phyloP scores from a whole-genome alignment of 1,284 basidiomycete species.

The Mycosarcoma maydis region DNA sequence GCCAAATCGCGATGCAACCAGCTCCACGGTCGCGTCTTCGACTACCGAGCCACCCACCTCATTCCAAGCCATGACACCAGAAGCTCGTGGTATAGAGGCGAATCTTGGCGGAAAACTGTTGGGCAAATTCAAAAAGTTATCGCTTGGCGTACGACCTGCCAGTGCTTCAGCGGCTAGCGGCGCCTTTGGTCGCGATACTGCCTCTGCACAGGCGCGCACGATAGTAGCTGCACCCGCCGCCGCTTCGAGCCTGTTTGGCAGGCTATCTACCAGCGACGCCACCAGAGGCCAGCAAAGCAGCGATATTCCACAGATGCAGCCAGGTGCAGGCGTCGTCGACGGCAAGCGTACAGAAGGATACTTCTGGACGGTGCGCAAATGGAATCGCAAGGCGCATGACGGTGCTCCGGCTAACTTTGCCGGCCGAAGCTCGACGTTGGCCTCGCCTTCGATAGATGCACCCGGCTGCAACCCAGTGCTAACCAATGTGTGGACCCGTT shows the following conservation, averaged over 20 bases:
- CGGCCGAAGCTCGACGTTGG: constrained; percentile 5
- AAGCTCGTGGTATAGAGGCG: constrained; percentile 44
- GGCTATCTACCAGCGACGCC: constrained; percentile 8
- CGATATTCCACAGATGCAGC: constrained; percentile 47
- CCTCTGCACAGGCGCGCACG: neutral
- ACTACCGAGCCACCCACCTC: constrained; percentile 49
- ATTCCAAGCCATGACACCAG: constrained; percentile 59
- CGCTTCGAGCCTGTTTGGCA: constrained; percentile 19
- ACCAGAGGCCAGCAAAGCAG: neutral
- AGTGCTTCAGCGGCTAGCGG: constrained; percentile 3
- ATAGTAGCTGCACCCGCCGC: neutral
- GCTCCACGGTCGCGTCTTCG: constrained; percentile 6
- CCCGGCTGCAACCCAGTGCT: constrained; percentile 45
- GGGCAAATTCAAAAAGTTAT: constrained; percentile 53
- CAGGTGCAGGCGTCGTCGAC: constrained; percentile 43
- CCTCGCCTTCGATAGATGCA: neutral
- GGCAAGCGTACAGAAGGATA: constrained; percentile 56
- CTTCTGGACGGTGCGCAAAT: constrained; percentile 59
- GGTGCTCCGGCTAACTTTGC: constrained; percentile 12
- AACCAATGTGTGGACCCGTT: constrained; percentile 56
- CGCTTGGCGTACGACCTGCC: constrained; percentile 26
- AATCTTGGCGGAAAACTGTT: constrained; percentile 54
- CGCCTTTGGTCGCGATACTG: constrained; percentile 12
- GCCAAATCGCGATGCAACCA: constrained; percentile 8
- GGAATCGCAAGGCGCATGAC: constrained; percentile 43